Evolutionary conservation across 495 filamentous ascomycete species (phyloP), one percentile per base, ranked within the genome.

Genomic region (Ramalina intermedia): DNA sequence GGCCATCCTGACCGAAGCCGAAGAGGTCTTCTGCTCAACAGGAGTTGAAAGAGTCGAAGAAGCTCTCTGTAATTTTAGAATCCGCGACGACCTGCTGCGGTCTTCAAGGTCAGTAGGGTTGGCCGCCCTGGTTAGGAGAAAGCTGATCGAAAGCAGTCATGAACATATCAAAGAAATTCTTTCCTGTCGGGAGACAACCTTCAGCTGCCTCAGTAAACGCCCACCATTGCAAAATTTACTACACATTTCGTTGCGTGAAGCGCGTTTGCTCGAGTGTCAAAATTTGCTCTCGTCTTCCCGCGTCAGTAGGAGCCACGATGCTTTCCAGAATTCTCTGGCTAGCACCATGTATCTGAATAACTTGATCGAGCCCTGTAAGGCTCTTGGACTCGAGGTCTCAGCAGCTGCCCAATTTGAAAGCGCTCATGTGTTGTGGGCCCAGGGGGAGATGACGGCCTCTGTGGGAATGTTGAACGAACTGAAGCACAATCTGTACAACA

Each of bases 361-460:
- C 41, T 71, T 95, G 3, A 76, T 84, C n/a, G 54, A 69, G 24
- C 69, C 79, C 4, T 87, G 81, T 54, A 71, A 73, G 53, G 65
- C 73, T 0, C 61, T 84, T 43, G 85, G 83, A 0, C 65, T 95
- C n/a, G 73, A 79, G 52, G 76, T 94, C 43, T 80, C 82, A 51
- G 84, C 78, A 4, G 80, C 79, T 35, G 76, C 84, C 21, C 75
- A 76, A 51, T 73, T 85, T 40, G 91, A 96, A 61, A 74, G 81
- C 18, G 87, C 91, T 8, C 84, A 85, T 54, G 87, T 94, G 37
- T 67, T 99, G 13, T 99, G 91, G 91, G 87, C 90, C 47, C 84
- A 94, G 59, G 90, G 86, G 14, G 90, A 96, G 61, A 84, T 85
- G 72, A 75, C 80, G n/a, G 75, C 88, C 3, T 94, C 93, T 1